Evolutionary conservation across 1,139 yeast genomes (phyloP).

Genomic region (Saccharomycopsis hybrid): DNA sequence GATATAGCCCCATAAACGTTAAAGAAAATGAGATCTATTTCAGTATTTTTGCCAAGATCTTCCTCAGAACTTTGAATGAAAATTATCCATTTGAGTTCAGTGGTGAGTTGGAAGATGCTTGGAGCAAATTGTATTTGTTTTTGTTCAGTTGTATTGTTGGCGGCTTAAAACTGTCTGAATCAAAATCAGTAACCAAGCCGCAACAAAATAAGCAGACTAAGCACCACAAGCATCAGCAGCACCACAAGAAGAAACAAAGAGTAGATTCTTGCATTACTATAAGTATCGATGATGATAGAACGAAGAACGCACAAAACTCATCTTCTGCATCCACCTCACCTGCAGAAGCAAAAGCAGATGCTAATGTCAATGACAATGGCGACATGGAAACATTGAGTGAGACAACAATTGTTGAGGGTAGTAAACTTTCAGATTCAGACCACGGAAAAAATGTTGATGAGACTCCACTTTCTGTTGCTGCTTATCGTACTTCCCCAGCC

Average conservation of each 20-base stretch:
- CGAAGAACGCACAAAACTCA: too few relatives aligned
- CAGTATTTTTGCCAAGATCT: constrained; percentile 18
- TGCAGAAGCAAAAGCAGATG: not conserved
- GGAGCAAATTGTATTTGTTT: constrained; percentile 18
- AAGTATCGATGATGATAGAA: too few relatives aligned
- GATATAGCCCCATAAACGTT: constrained; percentile 8
- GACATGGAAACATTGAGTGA: too few relatives aligned
- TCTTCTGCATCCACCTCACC: too few relatives aligned
- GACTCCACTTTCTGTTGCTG: constrained; percentile 12
- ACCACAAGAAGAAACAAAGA: too few relatives aligned
- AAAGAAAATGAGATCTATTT: constrained; percentile 17
- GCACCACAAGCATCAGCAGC: too few relatives aligned
- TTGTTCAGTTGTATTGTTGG: constrained; percentile 21
- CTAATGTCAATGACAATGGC: too few relatives aligned
- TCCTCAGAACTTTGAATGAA: constrained; percentile 20
- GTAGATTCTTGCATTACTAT: too few relatives aligned
- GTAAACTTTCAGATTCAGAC: not conserved
- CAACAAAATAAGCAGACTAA: too few relatives aligned
- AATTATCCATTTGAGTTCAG: constrained; percentile 19
- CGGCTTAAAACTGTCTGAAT: constrained; percentile 11
- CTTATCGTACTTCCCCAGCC: constrained; percentile 14
- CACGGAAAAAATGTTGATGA: too few relatives aligned
- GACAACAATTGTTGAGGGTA: too few relatives aligned
- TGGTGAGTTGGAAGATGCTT: constrained; percentile 12
- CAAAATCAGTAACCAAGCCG: not conserved